Evolutionary conservation across 1,139 yeast genomes (phyloP).

Genomic region (Yamadazyma atlantica): DNA sequence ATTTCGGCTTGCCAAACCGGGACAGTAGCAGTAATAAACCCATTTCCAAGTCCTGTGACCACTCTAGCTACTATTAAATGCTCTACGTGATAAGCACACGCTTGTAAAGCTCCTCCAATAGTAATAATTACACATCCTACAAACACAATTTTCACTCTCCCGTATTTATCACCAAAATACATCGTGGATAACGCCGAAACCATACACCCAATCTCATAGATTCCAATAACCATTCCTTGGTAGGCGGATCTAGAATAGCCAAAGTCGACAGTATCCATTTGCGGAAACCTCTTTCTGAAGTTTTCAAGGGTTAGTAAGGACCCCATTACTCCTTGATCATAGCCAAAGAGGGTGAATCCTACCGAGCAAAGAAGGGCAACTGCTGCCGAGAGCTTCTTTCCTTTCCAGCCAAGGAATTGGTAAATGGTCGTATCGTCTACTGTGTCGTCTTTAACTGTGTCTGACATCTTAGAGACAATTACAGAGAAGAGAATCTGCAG

Average conservation of each 20-base stretch:
- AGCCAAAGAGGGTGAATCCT: slow-evolving; percentile 50
- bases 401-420: neutral
- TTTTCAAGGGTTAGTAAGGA: slow-evolving; percentile 52
- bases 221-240: slow-evolving; percentile 17
- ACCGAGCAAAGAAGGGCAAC: slow-evolving; percentile 1
- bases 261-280: slow-evolving; percentile 19
- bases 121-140: slow-evolving; percentile 24
- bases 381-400: neutral
- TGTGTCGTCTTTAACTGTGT: too few relatives aligned
- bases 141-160: slow-evolving; percentile 32
- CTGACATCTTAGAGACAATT: too few relatives aligned
- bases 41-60: slow-evolving; percentile 42
- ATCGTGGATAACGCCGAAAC: slow-evolving; percentile 14
- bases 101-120: slow-evolving; percentile 39
- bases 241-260: slow-evolving; percentile 20
- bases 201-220: slow-evolving; percentile 8
- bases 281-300: slow-evolving; percentile 19
- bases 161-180: slow-evolving; percentile 31
- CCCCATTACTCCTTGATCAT: slow-evolving; percentile 76
- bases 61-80: slow-evolving; percentile 39
- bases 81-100: slow-evolving; percentile 25
- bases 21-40: slow-evolving; percentile 32
- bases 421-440: neutral
- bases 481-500: too few relatives aligned
- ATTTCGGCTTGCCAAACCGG: slow-evolving; percentile 46